phyloP scores from a whole-genome alignment of 1,284 basidiomycete genomes.

The Fomitopsis pinicola region DNA sequence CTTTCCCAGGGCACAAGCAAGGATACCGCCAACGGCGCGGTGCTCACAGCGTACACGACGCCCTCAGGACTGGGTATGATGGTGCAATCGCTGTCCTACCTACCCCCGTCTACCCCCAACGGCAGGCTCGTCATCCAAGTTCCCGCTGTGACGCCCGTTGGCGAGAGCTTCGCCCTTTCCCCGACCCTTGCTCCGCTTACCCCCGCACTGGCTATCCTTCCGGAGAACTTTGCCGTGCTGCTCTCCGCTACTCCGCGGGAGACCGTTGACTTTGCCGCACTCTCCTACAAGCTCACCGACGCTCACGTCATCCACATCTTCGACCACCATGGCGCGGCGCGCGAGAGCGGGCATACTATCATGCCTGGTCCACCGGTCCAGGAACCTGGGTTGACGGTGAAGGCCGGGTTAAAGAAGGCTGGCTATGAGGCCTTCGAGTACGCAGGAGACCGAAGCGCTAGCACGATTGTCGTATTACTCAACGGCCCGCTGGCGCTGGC shows the following conservation, averaged over 20 bases:
- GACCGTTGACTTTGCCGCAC: constrained; percentile 64
- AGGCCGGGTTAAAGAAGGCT: constrained; percentile 44
- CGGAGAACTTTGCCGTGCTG: constrained; percentile 69
- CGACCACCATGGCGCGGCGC: constrained; percentile 66
- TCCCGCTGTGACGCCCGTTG: constrained; percentile 62
- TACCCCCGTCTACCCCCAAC: constrained; percentile 56
- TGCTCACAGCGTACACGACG: constrained; percentile 75
- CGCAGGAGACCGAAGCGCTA: constrained; percentile 53
- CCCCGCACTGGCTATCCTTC: constrained; percentile 55
- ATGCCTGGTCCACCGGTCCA: constrained; percentile 23
- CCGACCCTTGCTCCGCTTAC: constrained; percentile 70
- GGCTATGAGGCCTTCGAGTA: constrained; percentile 71
- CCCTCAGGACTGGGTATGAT: constrained; percentile 74
- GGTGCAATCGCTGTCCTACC: constrained; percentile 63
- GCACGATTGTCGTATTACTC: constrained; percentile 56
- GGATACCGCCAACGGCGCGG: constrained; percentile 49
- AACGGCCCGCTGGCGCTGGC: constrained; percentile 68
- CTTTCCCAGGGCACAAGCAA: constrained; percentile 75
- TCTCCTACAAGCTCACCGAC: constrained; percentile 59
- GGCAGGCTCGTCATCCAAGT: constrained; percentile 78
- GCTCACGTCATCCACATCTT: constrained; percentile 77
- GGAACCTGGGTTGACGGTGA: constrained; percentile 31
- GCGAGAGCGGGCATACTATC: constrained; percentile 63
- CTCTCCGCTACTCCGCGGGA: constrained; percentile 82
- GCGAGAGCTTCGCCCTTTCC: constrained; percentile 64